Base-by-base conservation (phyloP, 1,284 basidiomycete species). In the Ceratobasidium theobromae region DNA sequence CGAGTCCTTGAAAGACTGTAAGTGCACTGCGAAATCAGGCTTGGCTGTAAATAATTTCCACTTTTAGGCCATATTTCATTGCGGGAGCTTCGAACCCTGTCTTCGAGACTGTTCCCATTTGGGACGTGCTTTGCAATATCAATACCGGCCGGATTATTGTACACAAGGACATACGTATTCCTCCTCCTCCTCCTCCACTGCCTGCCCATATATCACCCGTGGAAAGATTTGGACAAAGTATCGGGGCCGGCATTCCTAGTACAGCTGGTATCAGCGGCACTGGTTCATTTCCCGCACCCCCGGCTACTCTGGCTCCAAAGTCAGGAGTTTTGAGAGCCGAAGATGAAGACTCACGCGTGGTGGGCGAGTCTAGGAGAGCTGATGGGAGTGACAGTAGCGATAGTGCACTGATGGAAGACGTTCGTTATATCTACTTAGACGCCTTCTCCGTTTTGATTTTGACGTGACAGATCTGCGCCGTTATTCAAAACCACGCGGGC, bases 71-170 rank as follows among this genome's bases (percentile, higher is more conserved):
- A 3, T 94, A 91, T 11, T 99, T 89, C 75, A 94, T 99, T 65
- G 95, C 95, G 4, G 95, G 95, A 2, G 95, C 98, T 1, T 96
- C 93, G 2, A 98, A 99, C 73, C 95, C 95, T 0, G 93, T 96
- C 32, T 98, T 98, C 75, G 93, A 95, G 72, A 84, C 89, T 0
- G 86, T 86, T 0, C 82, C 84, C 16, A 76, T 76, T 28, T 99
- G 96, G 96, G 95, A 99, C 75, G 80, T 99, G 1, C 80, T 98
- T 40, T 91, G 93, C 75, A 93, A 98, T 74, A 86, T 97, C 67
- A 88, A 93, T 62, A 87, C 86, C 0, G 92, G 92, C 3, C 86
- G 86, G 55, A 89, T 98, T 68, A 88, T 87, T 1, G 87, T 98
- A 1, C 86, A 90, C 45, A 95, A 89, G 75, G 89, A 94, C 71